A percentile compares a stretch with the other conserved stretches of the same genome.
Conservation (phyloP, 179 eudicot genomes). For the Drosera spatulata region DNA sequence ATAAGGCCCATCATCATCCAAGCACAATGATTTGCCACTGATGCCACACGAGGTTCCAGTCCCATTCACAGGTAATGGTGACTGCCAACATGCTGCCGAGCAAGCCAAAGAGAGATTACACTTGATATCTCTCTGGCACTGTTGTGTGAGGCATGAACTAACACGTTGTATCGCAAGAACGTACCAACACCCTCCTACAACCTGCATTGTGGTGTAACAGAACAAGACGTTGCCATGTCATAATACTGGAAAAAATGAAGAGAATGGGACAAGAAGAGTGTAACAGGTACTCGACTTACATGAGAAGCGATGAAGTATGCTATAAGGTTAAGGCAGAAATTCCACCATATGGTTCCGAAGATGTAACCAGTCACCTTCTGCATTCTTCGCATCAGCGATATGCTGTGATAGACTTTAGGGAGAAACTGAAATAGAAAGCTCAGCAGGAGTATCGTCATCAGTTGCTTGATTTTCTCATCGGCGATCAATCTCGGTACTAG, state of each 20-base stretch:
- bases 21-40: conserved; percentile 36
- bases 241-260: background rate
- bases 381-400: conserved; percentile 79
- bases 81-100: conserved; percentile 47
- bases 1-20: conserved; percentile 49
- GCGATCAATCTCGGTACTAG: conserved; percentile 60
- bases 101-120: conserved; percentile 60
- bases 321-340: conserved; percentile 84
- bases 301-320: conserved; percentile 98
- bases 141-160: conserved; percentile 56
- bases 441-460: conserved; percentile 65
- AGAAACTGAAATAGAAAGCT: conserved; percentile 78
- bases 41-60: conserved; percentile 23
- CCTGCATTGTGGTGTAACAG: conserved; percentile 21
- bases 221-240: background rate
- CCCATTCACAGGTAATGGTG: conserved; percentile 15
- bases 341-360: conserved; percentile 98
- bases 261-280: background rate
- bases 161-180: conserved; percentile 77
- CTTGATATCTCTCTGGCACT: conserved; percentile 23
- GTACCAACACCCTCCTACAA: conserved; percentile 95
- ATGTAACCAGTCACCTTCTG: conserved; percentile 93
- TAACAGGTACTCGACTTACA: conserved; percentile 26
- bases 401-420: conserved; percentile 81
- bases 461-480: conserved; percentile 53